Conservation (phyloP, 129 eudicot genomes). For the Dittrichia graveolens region DNA sequence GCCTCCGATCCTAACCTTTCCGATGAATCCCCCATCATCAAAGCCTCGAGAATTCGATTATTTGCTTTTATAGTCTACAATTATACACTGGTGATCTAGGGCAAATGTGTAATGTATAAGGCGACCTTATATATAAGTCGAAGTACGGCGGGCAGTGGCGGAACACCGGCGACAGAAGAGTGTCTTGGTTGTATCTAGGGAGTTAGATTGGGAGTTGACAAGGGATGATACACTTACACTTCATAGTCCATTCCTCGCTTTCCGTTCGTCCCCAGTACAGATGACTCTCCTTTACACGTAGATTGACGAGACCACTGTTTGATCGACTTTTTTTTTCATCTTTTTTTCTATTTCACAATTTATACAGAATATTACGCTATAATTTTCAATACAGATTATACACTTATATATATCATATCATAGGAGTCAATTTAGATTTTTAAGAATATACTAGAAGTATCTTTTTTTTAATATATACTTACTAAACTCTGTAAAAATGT, state of each 20-base stretch:
- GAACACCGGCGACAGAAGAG: conserved; percentile 29
- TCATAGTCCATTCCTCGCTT: conserved; percentile 12
- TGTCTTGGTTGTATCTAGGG: not conserved
- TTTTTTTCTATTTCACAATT: no score
- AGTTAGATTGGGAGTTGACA: conserved; percentile 18
- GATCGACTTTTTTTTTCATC: no score
- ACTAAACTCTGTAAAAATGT: no score
- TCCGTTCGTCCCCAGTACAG: not conserved
- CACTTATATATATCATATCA: no score
- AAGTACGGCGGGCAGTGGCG: not conserved
- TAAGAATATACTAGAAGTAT: no score
- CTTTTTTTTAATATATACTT: no score
- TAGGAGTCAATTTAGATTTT: no score
- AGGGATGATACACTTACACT: not conserved
- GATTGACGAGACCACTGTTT: no score
- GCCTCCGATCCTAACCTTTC: conserved; percentile 65
- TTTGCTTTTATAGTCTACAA: not conserved
- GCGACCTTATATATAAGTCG: not conserved
- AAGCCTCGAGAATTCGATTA: not conserved
- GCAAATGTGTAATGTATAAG: conserved; percentile 12
- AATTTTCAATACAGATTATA: no score
- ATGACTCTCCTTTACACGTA: no score
- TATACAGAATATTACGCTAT: no score
- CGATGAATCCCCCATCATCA: conserved; percentile 41
- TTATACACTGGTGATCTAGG: conserved; percentile 14